Evolutionary conservation across 140 eudicot genomes (phyloP).

Genomic region (Anethum foeniculum): DNA sequence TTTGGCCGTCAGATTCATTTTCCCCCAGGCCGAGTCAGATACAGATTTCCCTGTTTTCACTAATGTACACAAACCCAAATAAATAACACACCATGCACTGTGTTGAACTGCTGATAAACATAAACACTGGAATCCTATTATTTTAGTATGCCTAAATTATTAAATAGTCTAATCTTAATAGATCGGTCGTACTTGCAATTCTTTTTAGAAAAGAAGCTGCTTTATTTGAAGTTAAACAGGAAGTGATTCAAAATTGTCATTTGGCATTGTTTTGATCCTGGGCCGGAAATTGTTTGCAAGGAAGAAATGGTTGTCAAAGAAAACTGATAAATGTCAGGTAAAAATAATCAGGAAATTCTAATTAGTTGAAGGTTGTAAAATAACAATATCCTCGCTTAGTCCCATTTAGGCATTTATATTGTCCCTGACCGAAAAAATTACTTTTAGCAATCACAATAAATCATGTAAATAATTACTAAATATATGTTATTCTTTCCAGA

Average conservation of each 20-base stretch:
- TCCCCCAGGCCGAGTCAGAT: constrained; percentile 69
- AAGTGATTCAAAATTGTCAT: background rate
- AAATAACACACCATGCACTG: background rate
- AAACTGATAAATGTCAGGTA: background rate
- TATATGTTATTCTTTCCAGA: too few species aligned
- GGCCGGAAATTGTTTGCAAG: background rate
- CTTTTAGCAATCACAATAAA: too few species aligned
- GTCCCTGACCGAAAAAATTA: too few species aligned
- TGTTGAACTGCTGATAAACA: background rate
- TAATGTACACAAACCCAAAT: constrained; percentile 13
- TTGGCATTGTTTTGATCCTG: background rate
- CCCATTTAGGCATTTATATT: too few species aligned
- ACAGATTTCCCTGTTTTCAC: constrained; percentile 67
- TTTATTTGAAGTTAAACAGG: too few species aligned
- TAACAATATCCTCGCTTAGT: too few species aligned
- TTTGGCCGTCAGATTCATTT: constrained; percentile 52
- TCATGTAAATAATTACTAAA: too few species aligned
- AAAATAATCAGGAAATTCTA: too few species aligned
- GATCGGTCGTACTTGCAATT: background rate
- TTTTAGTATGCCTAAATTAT: background rate
- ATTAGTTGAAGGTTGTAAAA: background rate
- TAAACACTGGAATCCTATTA: background rate
- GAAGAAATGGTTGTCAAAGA: too few species aligned
- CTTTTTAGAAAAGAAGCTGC: too few species aligned
- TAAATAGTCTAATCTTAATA: background rate